Conservation (phyloP, 352 stramenopile genomes). For the Blastocystis sp. region DNA sequence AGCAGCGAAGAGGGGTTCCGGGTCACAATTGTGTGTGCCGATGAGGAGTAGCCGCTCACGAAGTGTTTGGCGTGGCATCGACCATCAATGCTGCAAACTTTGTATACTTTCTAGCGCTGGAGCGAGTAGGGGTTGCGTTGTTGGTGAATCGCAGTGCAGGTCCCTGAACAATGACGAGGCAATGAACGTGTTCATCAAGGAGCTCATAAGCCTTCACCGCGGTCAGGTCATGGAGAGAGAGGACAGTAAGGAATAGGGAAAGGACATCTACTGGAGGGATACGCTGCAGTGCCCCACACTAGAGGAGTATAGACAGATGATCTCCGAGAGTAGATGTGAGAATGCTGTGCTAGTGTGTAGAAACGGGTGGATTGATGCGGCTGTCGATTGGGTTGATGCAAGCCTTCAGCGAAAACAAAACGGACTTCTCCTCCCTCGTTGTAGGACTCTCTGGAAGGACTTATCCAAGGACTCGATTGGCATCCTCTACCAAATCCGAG, state of each 20-base stretch:
- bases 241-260: conserved; percentile 84
- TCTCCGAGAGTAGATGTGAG: conserved; percentile 81
- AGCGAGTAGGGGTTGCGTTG: conserved; percentile 71
- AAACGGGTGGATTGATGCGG: conserved; percentile 91
- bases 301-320: conserved; percentile 87
- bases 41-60: conserved; percentile 81
- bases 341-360: not conserved
- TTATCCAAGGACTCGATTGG: conserved; percentile 85
- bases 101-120: conserved; percentile 92
- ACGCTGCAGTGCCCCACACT: conserved; percentile 82
- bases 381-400: conserved; percentile 90
- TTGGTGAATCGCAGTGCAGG: conserved; percentile 75
- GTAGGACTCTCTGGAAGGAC: conserved; percentile 72
- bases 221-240: not conserved
- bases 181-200: conserved; percentile 85
- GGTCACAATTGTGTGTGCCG: not conserved
- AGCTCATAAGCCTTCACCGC: conserved; percentile 84
- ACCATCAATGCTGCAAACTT: conserved; percentile 96
- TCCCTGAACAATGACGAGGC: conserved; percentile 79
- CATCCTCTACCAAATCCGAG: conserved; percentile 94
- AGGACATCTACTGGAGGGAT: conserved; percentile 91
- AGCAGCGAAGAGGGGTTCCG: conserved; percentile 85
- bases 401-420: conserved; percentile 78
- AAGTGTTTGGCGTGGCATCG: conserved; percentile 88
- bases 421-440: conserved; percentile 73